phyloP scores from a whole-genome alignment of 441 rosid genomes.

The Isatis lusitanica region DNA sequence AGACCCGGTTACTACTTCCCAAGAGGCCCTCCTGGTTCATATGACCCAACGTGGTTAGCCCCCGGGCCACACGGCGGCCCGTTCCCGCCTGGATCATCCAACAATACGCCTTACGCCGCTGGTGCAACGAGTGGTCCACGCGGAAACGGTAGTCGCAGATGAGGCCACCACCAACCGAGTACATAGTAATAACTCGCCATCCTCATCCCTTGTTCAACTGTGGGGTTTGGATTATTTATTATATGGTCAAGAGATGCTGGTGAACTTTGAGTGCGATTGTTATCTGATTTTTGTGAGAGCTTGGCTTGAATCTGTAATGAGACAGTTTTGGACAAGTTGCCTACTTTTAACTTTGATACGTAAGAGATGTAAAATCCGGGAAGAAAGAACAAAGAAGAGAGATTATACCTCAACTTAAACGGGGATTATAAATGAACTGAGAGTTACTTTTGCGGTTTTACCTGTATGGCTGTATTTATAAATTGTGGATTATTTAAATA shows the following conservation, averaged over 20 bases:
- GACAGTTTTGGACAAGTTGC: not conserved
- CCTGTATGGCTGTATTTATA: too few species aligned
- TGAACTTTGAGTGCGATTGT: slow-evolving; percentile 9
- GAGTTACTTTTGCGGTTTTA: too few species aligned
- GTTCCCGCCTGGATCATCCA: slow-evolving; percentile 48
- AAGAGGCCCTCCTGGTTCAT: slow-evolving; percentile 44
- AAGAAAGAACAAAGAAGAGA: too few species aligned
- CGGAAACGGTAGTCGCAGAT: slow-evolving; percentile 62
- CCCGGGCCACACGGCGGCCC: slow-evolving; percentile 42
- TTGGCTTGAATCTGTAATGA: not conserved
- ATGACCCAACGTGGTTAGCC: slow-evolving; percentile 31
- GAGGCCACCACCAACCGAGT: slow-evolving; percentile 27
- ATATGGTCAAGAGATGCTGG: slow-evolving; percentile 14
- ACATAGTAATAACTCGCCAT: slow-evolving; percentile 12
- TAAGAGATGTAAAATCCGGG: too few species aligned
- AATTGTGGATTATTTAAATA: too few species aligned
- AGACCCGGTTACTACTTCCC: slow-evolving; percentile 49
- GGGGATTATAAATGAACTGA: too few species aligned
- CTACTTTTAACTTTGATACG: not conserved
- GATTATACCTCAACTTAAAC: too few species aligned
- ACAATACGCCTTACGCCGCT: slow-evolving; percentile 51
- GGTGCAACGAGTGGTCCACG: slow-evolving; percentile 63
- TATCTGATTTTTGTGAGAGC: slow-evolving; percentile 5
- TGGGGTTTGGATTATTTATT: not conserved
- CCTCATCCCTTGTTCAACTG: not conserved